Evolutionary conservation across 805 yeast genomes (phyloP).

Genomic region (Saccharomycopsis selenospora): DNA sequence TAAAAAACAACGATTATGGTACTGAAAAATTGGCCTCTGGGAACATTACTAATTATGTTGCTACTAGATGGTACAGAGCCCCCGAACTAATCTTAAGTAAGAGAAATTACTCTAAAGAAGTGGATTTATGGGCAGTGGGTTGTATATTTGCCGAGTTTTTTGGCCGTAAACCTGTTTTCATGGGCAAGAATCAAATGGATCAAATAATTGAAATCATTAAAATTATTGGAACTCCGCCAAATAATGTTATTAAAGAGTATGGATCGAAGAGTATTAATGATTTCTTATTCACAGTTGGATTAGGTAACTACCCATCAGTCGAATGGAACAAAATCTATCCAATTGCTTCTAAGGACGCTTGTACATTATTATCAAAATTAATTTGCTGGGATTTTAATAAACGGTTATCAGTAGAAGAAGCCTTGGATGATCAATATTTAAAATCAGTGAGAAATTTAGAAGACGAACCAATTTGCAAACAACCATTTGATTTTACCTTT

Average conservation of each 20-base stretch:
- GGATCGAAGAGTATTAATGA: conserved; percentile 43
- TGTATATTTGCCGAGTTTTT: conserved; percentile 83
- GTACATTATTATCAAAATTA: conserved; percentile 45
- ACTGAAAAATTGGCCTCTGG: background rate
- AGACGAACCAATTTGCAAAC: conserved; percentile 48
- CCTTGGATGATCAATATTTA: conserved; percentile 53
- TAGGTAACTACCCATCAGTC: conserved; percentile 34
- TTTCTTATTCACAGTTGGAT: conserved; percentile 34
- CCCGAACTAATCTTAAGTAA: conserved; percentile 75
- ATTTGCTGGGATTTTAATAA: conserved; percentile 56
- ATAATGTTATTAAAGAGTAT: conserved; percentile 36
- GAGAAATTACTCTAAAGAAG: conserved; percentile 52
- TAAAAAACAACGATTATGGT: too few relatives aligned
- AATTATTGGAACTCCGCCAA: conserved; percentile 65
- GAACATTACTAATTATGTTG: conserved; percentile 73
- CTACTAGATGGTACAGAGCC: conserved; percentile 93
- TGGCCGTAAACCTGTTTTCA: conserved; percentile 71
- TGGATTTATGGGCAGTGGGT: conserved; percentile 93
- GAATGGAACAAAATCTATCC: conserved; percentile 56
- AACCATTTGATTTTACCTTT: conserved; percentile 58
- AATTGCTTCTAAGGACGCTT: conserved; percentile 45
- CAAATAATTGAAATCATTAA: conserved; percentile 65
- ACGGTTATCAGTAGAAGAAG: conserved; percentile 49
- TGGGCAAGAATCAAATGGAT: conserved; percentile 63
- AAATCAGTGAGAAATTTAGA: conserved; percentile 42